Evolutionary conservation across 129 eudicot genomes (phyloP), one percentile per base, ranked within the genome.

Genomic region (Erigeron canadensis): DNA sequence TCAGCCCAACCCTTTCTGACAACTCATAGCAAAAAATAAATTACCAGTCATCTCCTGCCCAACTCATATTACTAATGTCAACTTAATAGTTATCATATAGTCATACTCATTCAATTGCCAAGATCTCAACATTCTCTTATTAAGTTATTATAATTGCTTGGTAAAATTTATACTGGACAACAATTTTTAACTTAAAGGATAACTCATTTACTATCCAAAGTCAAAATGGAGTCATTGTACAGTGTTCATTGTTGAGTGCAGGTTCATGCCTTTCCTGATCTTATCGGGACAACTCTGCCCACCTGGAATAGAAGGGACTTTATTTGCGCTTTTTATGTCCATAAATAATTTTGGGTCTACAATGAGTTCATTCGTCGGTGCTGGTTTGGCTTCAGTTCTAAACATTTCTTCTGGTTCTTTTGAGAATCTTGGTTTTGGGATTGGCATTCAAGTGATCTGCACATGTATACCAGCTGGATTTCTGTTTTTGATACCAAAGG

Each of bases 231-330:
- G 18, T 5, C 57, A 10, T 12, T 10, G 12, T 48, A 48, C 28
- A 54, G 8, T 12, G 46, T 75, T 67, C 40, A 9, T 69, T 77
- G 62, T 46, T 53, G 48, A 46, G 42, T 78, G 75, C 90, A 93
- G 98, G 92, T 86, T 89, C 76, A 93, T 93, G 98, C 98, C 98
- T 8, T 93, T 93, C 76, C 75, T 93, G 70, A 89, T 93, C 78
- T 76, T 93, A 79, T 93, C 98, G 4, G 98, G 98, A 41, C 92
- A 93, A 74, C 84, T 93, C 13, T 93, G 98, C 78, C 98, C 98
- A 21, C 96, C 98, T 15, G 96, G 98, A 22, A 86, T 93, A 21
- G 98, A 93, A 84, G 98, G 98, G 86, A 93, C 96, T 46, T 71
- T 93, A 39, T 93, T 93, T 65, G 95, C 98, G 7, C 90, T 93